phyloP scores from a whole-genome alignment of 129 eudicot species.

The Flaveria sonorensis region DNA sequence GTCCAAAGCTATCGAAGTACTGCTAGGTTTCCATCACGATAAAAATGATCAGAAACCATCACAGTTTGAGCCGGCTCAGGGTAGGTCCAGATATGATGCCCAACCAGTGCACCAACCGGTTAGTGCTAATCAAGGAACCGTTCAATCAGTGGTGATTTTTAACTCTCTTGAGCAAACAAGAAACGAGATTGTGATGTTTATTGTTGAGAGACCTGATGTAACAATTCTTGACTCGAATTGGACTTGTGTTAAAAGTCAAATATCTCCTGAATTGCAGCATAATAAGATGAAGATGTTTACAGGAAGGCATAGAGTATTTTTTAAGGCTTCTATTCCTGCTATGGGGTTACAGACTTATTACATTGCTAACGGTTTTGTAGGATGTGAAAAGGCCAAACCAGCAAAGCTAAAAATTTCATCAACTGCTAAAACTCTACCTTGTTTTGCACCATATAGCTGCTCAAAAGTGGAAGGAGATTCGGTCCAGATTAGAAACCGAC shows the following conservation, averaged over 20 bases:
- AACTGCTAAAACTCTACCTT: constrained; percentile 41
- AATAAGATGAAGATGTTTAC: constrained; percentile 56
- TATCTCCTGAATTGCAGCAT: constrained; percentile 91
- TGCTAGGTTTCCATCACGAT: constrained; percentile 76
- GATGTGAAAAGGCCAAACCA: constrained; percentile 91
- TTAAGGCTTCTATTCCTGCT: constrained; percentile 87
- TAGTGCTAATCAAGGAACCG: constrained; percentile 70
- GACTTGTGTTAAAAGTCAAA: constrained; percentile 94
- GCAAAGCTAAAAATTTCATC: constrained; percentile 53
- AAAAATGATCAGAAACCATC: constrained; percentile 74
- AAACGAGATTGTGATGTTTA: constrained; percentile 86
- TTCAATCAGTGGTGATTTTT: constrained; percentile 78
- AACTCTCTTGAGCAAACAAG: constrained; percentile 90
- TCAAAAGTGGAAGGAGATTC: constrained; percentile 60
- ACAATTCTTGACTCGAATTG: constrained; percentile 90
- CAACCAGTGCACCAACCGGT: constrained; percentile 75
- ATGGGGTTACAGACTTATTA: constrained; percentile 93
- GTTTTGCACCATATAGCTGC: constrained; percentile 81
- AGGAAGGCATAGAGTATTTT: constrained; percentile 79
- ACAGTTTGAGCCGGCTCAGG: constrained; percentile 78
- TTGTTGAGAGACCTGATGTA: constrained; percentile 88
- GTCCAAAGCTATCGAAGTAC: constrained; percentile 89
- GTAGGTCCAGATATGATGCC: constrained; percentile 74
- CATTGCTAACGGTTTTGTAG: constrained; percentile 81
- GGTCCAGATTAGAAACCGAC: constrained; percentile 64